Conservation (phyloP, 306 rosid genomes). For the Adenanthera pavonina region DNA sequence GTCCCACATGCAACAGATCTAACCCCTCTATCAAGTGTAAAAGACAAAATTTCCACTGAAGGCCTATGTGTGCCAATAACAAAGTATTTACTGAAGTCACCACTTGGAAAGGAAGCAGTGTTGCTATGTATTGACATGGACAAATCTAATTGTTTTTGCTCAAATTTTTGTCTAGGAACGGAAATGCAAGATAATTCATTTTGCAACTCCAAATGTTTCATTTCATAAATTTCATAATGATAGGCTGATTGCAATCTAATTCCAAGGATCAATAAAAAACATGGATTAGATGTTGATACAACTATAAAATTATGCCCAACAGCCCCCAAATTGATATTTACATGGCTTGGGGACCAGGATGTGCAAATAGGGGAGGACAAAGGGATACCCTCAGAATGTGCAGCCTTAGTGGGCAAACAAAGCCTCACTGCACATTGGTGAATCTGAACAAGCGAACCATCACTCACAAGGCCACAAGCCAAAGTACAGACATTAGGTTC, state of each 20-base stretch:
- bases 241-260: constrained; percentile 61
- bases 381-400: constrained; percentile 80
- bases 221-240: constrained; percentile 80
- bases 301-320: constrained; percentile 84
- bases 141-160: constrained; percentile 46
- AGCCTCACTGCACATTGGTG: constrained; percentile 77
- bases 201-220: constrained; percentile 73
- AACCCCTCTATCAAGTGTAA: constrained; percentile 59
- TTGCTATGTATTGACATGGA: constrained; percentile 46
- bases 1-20: constrained; percentile 73
- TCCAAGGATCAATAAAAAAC: constrained; percentile 80
- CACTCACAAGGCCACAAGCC: constrained; percentile 86
- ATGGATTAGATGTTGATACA: constrained; percentile 95
- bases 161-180: constrained; percentile 63
- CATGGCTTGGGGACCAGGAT: constrained; percentile 75
- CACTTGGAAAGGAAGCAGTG: constrained; percentile 52
- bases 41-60: constrained; percentile 77
- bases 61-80: constrained; percentile 93
- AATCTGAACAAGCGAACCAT: constrained; percentile 85
- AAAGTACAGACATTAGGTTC: constrained; percentile 82
- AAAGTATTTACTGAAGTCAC: constrained; percentile 62
- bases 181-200: constrained; percentile 92
- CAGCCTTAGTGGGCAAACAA: constrained; percentile 84
- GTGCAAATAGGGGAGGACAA: constrained; percentile 76
- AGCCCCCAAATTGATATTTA: constrained; percentile 89